Evolutionary conservation across 176 grass and related monocot genomes (phyloP), one percentile per base, ranked within the genome.

Genomic region (Oryza glaberrima): DNA sequence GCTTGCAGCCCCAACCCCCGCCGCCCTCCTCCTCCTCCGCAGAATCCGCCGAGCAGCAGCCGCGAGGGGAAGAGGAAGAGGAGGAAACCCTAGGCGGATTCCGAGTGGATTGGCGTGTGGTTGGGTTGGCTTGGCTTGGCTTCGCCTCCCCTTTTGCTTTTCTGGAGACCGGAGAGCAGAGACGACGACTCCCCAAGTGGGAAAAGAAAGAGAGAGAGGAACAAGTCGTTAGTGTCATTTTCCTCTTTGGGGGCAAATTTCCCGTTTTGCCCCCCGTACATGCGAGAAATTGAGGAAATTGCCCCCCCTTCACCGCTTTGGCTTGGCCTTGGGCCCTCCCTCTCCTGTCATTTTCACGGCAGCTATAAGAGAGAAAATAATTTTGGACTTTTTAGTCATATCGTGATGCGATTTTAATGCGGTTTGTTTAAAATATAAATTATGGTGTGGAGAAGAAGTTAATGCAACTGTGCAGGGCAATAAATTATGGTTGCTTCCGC

Each of bases 161-260:
- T 68, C 58, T 76, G 83, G 73, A 77, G 73, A 77, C 73, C 51
- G 48, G 47, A 84, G 47, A 77, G 66, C 34, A 43, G 82, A 77
- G 73, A 84, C 82, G 82, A 77, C 82, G 73, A 77, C 82, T 56
- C 70, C 43, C 58, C 28, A 75, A 4, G 3, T 3, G 58, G 4
- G 63, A 54, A 72, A 64, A 2, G 63, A 54, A 63, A 64, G 82
- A 84, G 1, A 64, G 73, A 35, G 22, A 3, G 28, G 20, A 81
- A 67, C 73, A 32, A 41, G 73, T 77, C 82, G 82, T 84, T 77
- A 58, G 34, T 20, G 82, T 76, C 4, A 28, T 40, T 41, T 61
- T 41, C 36, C 36, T 38, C 34, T 23, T 52, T 32, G 1, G 1
- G 30, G 19, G 1, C 6, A 9, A 9, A 9, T 6, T 19, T 69